Evolutionary conservation across 768 basidiomycete species (phyloP).

Genomic region (Leccinum boreale): DNA sequence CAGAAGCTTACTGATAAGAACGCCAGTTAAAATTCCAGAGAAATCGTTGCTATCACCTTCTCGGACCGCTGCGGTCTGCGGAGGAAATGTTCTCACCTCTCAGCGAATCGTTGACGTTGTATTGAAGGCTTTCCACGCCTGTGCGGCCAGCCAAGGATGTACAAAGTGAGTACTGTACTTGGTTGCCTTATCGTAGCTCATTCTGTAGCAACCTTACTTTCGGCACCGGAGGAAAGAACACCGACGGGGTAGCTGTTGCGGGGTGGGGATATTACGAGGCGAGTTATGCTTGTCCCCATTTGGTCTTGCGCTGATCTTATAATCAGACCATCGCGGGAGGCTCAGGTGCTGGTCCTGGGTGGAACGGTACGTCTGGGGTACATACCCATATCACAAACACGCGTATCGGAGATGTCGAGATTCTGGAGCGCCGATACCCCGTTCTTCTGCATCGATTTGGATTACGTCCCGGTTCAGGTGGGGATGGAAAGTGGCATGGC

Average conservation of each 20-base stretch:
- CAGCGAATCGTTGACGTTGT: conserved; percentile 96
- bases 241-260: conserved; percentile 65
- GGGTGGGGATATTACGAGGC: conserved; percentile 94
- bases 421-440: conserved; percentile 90
- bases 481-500: conserved; percentile 68
- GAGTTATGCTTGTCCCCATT: conserved; percentile 1
- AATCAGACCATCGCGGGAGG: conserved; percentile 85
- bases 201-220: conserved; percentile 77
- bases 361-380: conserved; percentile 92
- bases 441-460: conserved; percentile 86
- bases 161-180: conserved; percentile 61
- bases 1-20: background rate
- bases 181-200: background rate
- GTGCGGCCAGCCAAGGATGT: conserved; percentile 90
- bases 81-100: conserved; percentile 87
- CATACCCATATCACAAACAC: conserved; percentile 95
- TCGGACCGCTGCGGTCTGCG: conserved; percentile 86
- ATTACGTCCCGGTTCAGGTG: conserved; percentile 65
- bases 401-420: conserved; percentile 89
- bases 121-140: conserved; percentile 86
- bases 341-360: conserved; percentile 82
- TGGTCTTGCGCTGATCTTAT: background rate
- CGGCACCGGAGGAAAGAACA: conserved; percentile 83
- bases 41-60: conserved; percentile 79
- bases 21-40: conserved; percentile 71